These are phyloP conservation scores for Alternaria gansuensis DNA, from an alignment of 2,329 filamentous ascomycete genomes.

Conservation along the genomic window DNA sequence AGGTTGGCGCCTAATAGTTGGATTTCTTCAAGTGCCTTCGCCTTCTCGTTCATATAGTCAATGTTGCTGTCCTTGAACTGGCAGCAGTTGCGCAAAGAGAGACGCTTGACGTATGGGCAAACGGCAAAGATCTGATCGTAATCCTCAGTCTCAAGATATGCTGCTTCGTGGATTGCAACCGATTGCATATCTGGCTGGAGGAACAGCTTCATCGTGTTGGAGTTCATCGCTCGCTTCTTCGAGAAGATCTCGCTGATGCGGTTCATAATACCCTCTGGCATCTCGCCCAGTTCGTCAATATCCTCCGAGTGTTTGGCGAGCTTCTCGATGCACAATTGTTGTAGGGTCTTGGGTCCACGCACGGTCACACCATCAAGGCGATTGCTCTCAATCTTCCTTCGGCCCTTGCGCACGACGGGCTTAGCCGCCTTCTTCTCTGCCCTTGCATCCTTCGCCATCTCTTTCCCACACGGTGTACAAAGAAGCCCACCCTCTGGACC, in stretches of 20 bases:
- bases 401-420: slow-evolving; percentile 66
- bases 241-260: slow-evolving; percentile 70
- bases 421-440: slow-evolving; percentile 66
- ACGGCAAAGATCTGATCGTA: slow-evolving; percentile 82
- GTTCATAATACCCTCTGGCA: slow-evolving; percentile 65
- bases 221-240: slow-evolving; percentile 67
- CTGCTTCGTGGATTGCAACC: slow-evolving; percentile 69
- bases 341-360: slow-evolving; percentile 73
- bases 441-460: slow-evolving; percentile 72
- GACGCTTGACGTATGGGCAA: slow-evolving; percentile 71
- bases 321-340: slow-evolving; percentile 71
- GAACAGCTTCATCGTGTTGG: slow-evolving; percentile 60
- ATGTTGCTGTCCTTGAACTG: slow-evolving; percentile 89
- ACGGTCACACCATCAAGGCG: slow-evolving; percentile 77
- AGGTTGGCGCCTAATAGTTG: slow-evolving; percentile 87
- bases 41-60: slow-evolving; percentile 79
- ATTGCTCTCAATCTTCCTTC: slow-evolving; percentile 82
- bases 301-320: slow-evolving; percentile 70
- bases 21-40: slow-evolving; percentile 73
- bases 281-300: slow-evolving; percentile 70
- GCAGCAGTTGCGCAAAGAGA: slow-evolving; percentile 84
- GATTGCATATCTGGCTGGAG: slow-evolving; percentile 62
- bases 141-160: slow-evolving; percentile 75
- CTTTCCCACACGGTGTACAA: slow-evolving; percentile 81
- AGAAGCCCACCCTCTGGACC: slow-evolving; percentile 87